Evolutionary conservation across 306 rosid genomes (phyloP), one percentile per base, ranked within the genome.

Genomic region (Prunus fruticosa): DNA sequence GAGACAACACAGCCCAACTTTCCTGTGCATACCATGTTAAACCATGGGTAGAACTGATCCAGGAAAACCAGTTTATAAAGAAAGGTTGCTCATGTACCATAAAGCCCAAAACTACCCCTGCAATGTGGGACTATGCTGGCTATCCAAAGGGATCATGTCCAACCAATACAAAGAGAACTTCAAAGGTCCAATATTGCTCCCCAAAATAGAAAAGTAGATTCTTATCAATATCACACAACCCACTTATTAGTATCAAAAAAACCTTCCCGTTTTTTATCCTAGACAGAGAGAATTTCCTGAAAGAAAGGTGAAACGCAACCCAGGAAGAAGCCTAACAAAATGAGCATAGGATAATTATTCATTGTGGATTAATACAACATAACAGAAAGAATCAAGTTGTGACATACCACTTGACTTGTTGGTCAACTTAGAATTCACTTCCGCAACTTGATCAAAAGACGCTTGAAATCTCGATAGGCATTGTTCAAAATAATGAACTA

Each of bases 391-490:
- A 67, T 56, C 43, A 58, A 74, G 52, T 65, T 28, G 80, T 75
- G 68, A 71, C 86, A 73, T 88, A 91, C 93, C 93, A 79, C 81
- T 74, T 71, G 84, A 78, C 65, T 82, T 81, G 45, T 82, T 85
- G 64, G 84, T 58, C 19, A 70, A 76, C 58, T 67, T 57, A 49
- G 58, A 78, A 67, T 76, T 78, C 27, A 57, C 84, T 51, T 75
- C 46, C 64, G 69, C 86, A 34, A 73, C 84, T 72, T 78, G 87
- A 76, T 69, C 79, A 52, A 67, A 54, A 60, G 86, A 82, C 72
- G 78, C 79, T 73, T 77, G 87, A 69, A 79, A 86, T 22, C 58
- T 68, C 38, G 79, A 80, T 66, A 82, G 88, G 73, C 86, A 85
- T 57, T 58, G 81, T 76, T 82, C 87, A 62, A 92, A 82, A 85